Evolutionary conservation across 495 filamentous ascomycete genomes (phyloP).

Genomic region (Bombardia bombarda): DNA sequence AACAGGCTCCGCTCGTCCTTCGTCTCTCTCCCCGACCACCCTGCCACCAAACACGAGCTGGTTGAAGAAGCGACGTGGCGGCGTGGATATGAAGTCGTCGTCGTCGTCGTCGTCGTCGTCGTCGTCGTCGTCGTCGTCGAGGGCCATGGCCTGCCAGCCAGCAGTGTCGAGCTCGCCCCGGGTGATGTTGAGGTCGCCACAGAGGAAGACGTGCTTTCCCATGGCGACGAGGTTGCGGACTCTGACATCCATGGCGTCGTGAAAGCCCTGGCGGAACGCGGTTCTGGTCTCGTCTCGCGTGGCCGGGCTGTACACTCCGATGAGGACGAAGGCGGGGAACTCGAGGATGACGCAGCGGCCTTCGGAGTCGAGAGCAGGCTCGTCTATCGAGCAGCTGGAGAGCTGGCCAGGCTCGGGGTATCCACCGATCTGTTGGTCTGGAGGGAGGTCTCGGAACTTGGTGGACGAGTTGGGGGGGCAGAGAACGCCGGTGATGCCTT

Average conservation of each 20-base stretch:
- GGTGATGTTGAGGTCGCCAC: constrained; percentile 87
- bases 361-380: constrained; percentile 28
- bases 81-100: constrained; percentile 55
- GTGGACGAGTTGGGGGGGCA: constrained; percentile 66
- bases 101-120: no score
- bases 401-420: neutral
- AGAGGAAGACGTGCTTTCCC: constrained; percentile 75
- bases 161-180: constrained; percentile 66
- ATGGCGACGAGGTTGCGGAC: constrained; percentile 73
- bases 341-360: constrained; percentile 89
- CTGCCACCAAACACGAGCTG: constrained; percentile 67
- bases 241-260: constrained; percentile 70
- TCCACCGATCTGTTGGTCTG: constrained; percentile 64
- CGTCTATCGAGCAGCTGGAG: neutral
- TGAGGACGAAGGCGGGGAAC: constrained; percentile 88
- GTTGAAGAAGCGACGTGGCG: constrained; percentile 77
- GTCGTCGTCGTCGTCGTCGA: no score
- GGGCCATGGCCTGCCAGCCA: constrained; percentile 38
- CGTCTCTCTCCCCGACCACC: constrained; percentile 62
- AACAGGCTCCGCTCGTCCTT: constrained; percentile 63
- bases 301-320: constrained; percentile 86
- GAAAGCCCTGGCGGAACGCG: constrained; percentile 72
- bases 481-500: constrained; percentile 81
- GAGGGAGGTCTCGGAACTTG: constrained; percentile 68
- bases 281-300: constrained; percentile 78